Conservation (phyloP, 2,329 filamentous ascomycete species). For the Alternaria ventricosa region DNA sequence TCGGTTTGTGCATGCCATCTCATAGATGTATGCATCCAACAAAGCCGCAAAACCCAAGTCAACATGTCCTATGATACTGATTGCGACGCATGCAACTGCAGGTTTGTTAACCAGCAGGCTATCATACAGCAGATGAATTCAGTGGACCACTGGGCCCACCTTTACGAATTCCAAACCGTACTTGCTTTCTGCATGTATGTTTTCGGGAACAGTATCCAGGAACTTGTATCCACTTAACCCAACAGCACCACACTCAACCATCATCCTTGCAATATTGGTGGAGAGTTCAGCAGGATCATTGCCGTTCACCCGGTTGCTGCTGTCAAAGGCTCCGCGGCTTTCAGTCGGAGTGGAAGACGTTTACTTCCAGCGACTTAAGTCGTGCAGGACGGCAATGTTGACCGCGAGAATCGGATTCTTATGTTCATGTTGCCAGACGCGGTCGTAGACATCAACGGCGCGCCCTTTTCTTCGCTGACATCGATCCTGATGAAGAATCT, state of each 20-base stretch:
- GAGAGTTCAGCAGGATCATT: not conserved
- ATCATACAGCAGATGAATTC: slow-evolving; percentile 24
- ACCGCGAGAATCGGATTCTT: not conserved
- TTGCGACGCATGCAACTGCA: slow-evolving; percentile 17
- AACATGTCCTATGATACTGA: slow-evolving; percentile 12
- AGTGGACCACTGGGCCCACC: slow-evolving; percentile 5
- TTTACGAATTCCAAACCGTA: not conserved
- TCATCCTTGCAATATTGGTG: not conserved
- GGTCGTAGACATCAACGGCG: not conserved
- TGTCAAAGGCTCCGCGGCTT: not conserved
- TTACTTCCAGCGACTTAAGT: not conserved
- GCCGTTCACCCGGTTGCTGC: not conserved
- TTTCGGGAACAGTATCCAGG: not conserved
- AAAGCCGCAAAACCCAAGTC: not conserved
- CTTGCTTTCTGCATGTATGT: not conserved
- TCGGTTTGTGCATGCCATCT: not conserved
- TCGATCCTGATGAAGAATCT: not conserved
- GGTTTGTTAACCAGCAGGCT: slow-evolving; percentile 12
- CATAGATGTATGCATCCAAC: not conserved
- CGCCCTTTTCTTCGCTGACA: not conserved
- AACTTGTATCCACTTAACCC: not conserved
- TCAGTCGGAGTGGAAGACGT: not conserved
- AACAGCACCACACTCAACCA: not conserved
- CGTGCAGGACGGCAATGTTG: not conserved
- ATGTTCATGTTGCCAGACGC: not conserved